Conservation (phyloP, 306 rosid genomes). For the Crotalaria pallida region DNA sequence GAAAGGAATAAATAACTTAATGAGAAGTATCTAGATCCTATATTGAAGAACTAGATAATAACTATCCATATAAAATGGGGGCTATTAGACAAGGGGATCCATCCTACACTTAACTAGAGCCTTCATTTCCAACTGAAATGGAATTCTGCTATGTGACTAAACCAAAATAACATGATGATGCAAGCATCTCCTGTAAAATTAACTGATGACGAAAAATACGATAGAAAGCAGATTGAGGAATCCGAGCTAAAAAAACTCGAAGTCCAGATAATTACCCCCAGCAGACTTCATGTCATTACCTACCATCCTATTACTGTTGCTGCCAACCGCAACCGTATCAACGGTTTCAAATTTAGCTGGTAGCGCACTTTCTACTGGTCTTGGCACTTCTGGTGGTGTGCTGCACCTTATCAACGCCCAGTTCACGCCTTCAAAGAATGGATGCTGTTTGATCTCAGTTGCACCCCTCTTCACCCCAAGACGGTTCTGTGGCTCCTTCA, state of each 20-base stretch:
- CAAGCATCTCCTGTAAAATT: constrained; percentile 26
- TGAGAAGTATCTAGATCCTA: constrained; percentile 15
- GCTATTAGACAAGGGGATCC: constrained; percentile 14
- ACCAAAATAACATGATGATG: constrained; percentile 27
- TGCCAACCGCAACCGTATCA: constrained; percentile 46
- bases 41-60: not conserved
- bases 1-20: not conserved
- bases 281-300: constrained; percentile 59
- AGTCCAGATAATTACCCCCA: constrained; percentile 90
- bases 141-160: constrained; percentile 23
- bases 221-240: too few species aligned
- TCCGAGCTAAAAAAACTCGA: constrained; percentile 84
- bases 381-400: constrained; percentile 92
- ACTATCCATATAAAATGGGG: constrained; percentile 13
- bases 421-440: constrained; percentile 89
- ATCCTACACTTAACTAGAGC: constrained; percentile 14
- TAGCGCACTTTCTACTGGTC: constrained; percentile 59
- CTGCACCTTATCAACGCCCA: constrained; percentile 94
- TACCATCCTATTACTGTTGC: constrained; percentile 63
- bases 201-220: constrained; percentile 17
- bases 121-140: constrained; percentile 33
- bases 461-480: constrained; percentile 94
- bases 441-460: constrained; percentile 87
- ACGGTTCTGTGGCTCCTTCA: constrained; percentile 87
- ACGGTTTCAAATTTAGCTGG: constrained; percentile 60